Base-by-base conservation (phyloP, 352 stramenopile species). In the Phytophthora tentaculata region DNA sequence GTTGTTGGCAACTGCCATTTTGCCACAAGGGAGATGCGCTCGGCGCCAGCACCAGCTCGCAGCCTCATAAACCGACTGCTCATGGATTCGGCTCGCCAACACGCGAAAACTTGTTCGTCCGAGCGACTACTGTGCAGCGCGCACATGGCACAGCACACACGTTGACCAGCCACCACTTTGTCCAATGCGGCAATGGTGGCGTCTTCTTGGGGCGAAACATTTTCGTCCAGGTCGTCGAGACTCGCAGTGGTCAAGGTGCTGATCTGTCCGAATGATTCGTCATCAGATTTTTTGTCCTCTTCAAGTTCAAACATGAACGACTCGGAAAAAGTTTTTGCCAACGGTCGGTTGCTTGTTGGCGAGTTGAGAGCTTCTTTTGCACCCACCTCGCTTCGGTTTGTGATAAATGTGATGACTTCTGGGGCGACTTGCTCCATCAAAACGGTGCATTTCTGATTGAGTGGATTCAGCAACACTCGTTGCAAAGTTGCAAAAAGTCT, bases 61-160 rank as follows among this genome's bases (percentile, higher is more conserved):
- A 73, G 57, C 29, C 67, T 74, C 52, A 66, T 66, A 57, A 76
- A 67, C 23, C 58, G 67, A 67, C 58, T 75, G 54, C 61, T 61
- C 20, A 61, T 67, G 17, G 67, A 67, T 45, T 73, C 54, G 0
- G 68, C 54, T 8, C 65, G 64, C 75, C 75, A 83, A 51, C 58
- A 55, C 1, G 67, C 62, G 17, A 83, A 83, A 28, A 83, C 67
- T 51, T 80, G 67, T 57, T 83, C 75, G 24, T 83, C 75, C 22
- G 75, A 83, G 20, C 62, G 67, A 17, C 6, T 64, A 52, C 62
- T 64, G 23, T 77, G 64, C 41, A 83, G 51, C 5, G 75, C 71
- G 37, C 75, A 83, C 75, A 83, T 83, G 23, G 71, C 71, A 45
- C 75, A 83, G 32, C 75, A 83, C 23, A 78, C 67, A 13, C 61